Evolutionary conservation across 176 grass and related monocot species (phyloP), one percentile per base, ranked within the genome.

Genomic region (Carex kokanica): DNA sequence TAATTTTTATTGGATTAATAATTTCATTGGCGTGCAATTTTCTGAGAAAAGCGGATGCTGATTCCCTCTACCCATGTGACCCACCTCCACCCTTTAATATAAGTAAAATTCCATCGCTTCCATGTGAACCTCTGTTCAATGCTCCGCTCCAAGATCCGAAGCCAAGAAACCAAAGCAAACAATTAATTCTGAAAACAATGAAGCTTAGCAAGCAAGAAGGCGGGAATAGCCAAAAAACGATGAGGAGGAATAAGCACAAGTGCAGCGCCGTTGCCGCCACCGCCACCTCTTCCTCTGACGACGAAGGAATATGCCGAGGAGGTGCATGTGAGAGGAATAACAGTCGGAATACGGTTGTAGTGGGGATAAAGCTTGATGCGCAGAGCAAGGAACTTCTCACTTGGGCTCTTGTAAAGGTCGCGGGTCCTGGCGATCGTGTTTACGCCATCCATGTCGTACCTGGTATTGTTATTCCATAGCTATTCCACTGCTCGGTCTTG

Each of bases 341-440:
- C 21, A 27, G 60, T 10, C 66, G 90, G 27, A 91, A 84, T 86
- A 92, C 89, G 74, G 88, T 93, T 23, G 85, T 94, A 51, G 93
- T 99, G 3, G 96, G 96, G 78, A 89, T 99, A 60, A 93, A 90
- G 71, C 83, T 92, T 55, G 93, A 99, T 77, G 88, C 86, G n/a
- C 86, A 85, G 51, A 95, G 96, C 84, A 88, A 88, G n/a, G 96
- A 99, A 83, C 86, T 99, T 38, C 96, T 99, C 63, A 99, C 96
- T 23, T 99, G 93, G 91, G 93, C 96, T 58, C 96, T 99, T 87
- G 96, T 99, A 65, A 99, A 99, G 89, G 86, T 95, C 83, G 96
- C 96, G 54, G 74, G 70, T 53, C 81, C 89, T 79, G 96, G 96
- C 52, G 96, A 95, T 89, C 91, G 86, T 62, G 88, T 99, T 90